phyloP scores from a whole-genome alignment of 2,329 filamentous ascomycete species.

The Aspergillus fischeri region DNA sequence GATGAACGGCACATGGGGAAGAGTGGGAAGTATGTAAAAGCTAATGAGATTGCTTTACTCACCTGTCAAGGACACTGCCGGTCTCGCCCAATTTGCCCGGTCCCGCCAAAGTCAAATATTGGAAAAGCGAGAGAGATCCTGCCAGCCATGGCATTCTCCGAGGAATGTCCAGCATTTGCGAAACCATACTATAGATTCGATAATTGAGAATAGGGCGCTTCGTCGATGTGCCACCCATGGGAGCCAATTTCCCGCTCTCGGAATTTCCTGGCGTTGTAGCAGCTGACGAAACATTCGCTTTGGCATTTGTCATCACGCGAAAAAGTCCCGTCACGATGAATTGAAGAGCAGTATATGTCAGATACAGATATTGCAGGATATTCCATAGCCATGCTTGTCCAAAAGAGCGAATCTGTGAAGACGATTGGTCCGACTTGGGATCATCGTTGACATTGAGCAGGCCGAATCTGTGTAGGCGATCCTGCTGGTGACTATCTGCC shows the following conservation, averaged over 20 bases:
- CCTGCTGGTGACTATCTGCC: constrained; percentile 29
- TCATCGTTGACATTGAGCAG: constrained; percentile 44
- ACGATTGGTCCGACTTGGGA: constrained; percentile 20
- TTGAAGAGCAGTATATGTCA: constrained; percentile 60
- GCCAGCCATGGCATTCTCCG: constrained; percentile 86
- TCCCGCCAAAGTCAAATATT: constrained; percentile 68
- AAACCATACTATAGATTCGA: constrained; percentile 69
- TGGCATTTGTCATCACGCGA: constrained; percentile 64
- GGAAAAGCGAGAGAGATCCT: constrained; percentile 69
- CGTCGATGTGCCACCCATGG: constrained; percentile 24
- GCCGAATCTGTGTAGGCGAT: constrained; percentile 55
- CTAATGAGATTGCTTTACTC: constrained; percentile 45
- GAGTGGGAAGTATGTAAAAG: constrained; percentile 2
- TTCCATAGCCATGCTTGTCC: constrained; percentile 46
- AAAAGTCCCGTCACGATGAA: constrained; percentile 61
- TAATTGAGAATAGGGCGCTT: constrained; percentile 68
- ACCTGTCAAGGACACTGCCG: constrained; percentile 85
- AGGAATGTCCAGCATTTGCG: constrained; percentile 68
- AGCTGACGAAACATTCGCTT: constrained; percentile 30
- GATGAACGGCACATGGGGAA: background rate
- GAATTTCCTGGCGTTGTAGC: constrained; percentile 19
- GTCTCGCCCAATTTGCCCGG: constrained; percentile 71
- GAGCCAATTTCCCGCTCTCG: constrained; percentile 29
- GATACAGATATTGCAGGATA: constrained; percentile 48
- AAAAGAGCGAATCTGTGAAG: constrained; percentile 29